phyloP scores from a whole-genome alignment of 805 yeast species.

The Limtongozyma cylindracea region DNA sequence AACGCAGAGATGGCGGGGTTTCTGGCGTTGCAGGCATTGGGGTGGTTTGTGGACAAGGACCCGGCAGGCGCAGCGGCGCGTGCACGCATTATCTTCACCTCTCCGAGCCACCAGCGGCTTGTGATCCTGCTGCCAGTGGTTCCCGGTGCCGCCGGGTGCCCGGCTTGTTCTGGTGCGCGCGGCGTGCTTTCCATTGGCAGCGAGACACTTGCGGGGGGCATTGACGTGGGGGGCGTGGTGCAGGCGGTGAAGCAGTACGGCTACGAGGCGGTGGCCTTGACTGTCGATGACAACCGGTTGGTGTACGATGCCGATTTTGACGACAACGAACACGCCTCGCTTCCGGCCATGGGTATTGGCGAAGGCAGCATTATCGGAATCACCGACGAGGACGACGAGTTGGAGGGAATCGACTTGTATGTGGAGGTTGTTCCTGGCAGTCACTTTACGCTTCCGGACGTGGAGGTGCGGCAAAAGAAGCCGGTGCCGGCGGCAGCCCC shows the following conservation, averaged over 20 bases:
- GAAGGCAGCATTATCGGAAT: constrained; percentile 43
- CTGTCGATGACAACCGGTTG: constrained; percentile 31
- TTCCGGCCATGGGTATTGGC: constrained; percentile 22
- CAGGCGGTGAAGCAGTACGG: constrained; percentile 19
- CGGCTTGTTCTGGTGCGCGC: no score
- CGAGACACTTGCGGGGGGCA: constrained; percentile 13
- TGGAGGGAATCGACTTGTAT: constrained; percentile 39
- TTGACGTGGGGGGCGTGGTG: constrained; percentile 7
- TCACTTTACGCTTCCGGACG: neutral
- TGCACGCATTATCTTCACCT: no score
- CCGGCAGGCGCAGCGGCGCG: constrained; percentile 4
- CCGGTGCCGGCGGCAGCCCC: no score
- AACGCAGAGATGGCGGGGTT: constrained; percentile 89
- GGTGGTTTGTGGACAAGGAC: constrained; percentile 10
- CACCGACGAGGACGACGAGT: constrained; percentile 55
- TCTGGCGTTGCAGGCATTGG: constrained; percentile 49
- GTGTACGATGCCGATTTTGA: constrained; percentile 76
- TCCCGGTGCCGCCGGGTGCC: no score
- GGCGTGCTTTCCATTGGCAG: constrained; percentile 33
- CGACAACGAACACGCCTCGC: constrained; percentile 29
- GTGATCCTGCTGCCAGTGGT: no score
- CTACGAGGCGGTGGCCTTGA: constrained; percentile 24
- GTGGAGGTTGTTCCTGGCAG: constrained; percentile 6
- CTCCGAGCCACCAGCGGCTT: no score
- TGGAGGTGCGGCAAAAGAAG: no score